Base-by-base conservation (phyloP, 2,329 filamentous ascomycete genomes). In the Biscogniauxia sp. region DNA sequence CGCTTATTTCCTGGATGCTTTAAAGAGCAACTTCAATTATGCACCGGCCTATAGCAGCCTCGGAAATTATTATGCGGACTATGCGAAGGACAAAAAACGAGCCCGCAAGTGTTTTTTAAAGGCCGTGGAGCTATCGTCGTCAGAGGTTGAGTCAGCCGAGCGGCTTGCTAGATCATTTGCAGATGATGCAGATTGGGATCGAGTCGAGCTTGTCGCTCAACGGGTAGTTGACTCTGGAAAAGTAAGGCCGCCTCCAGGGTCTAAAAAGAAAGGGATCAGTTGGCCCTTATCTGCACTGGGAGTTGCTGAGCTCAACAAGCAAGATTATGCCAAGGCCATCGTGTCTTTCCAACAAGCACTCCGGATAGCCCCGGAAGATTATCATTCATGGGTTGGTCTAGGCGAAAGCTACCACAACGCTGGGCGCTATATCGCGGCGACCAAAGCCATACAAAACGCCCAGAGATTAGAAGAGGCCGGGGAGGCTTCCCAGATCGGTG, bases 381-480 rank as follows among this genome's bases (percentile, higher is more conserved):
- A 98, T 71, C 90, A 99, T 76, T 96, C 92, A 0, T 99, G 94
- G 87, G 91, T 99, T 23, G 95, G 95, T 0, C 82, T 99, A 1
- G 95, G 94, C n/a, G 95, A 99, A 77, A 96, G 93, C 71, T 99
- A 99, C 71, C 90, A 97, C 73, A 95, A 91, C 68, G 96, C 93
- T 17, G 94, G 95, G 9, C 85, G 94, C 64, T 96, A 96, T 71
- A 90, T 97, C 61, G 94, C 95, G n/a, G 94, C 95, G 0, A 92
- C 90, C 3, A 94, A 95, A 71, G 93, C 95, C 0, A 95, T 98
- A 66, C 81, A 91, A 37, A 90, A 96, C 70, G 95, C 94, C 0
- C 88, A 94, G 71, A 85, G 84, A 57, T 81, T 97, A 4, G 91
- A 94, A 64, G 81, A 85, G 26, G 80, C 82, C 1, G 74, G 84